A percentile compares a stretch with the other conserved stretches of the same genome.
Evolutionary conservation across 1,284 basidiomycete species (phyloP).

Genomic region (Termitomyces sp.): DNA sequence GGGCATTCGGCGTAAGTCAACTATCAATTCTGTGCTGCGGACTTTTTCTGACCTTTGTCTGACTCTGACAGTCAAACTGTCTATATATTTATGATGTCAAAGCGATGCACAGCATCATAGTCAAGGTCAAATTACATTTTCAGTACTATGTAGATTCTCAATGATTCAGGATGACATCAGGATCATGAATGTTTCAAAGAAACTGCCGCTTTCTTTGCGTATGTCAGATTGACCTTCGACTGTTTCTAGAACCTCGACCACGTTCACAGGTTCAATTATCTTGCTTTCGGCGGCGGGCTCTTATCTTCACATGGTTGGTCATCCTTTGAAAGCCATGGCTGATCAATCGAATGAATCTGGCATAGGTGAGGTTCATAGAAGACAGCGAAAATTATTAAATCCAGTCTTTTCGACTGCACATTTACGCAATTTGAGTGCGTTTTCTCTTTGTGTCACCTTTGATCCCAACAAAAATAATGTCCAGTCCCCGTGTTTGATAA

Average conservation of each 20-base stretch:
- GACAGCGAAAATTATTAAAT: conserved; percentile 18
- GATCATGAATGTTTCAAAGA: conserved; percentile 24
- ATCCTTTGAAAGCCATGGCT: background rate
- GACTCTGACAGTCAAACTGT: conserved; percentile 12
- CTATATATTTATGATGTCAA: conserved; percentile 25
- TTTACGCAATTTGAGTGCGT: conserved; percentile 15
- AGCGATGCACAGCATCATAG: conserved; percentile 23
- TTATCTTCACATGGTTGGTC: conserved; percentile 10
- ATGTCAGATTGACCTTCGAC: background rate
- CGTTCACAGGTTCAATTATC: conserved; percentile 13
- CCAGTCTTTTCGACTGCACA: conserved; percentile 17
- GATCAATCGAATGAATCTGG: background rate
- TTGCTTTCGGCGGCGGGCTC: conserved; percentile 12
- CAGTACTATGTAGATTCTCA: background rate
- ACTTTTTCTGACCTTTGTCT: background rate
- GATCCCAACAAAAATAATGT: background rate
- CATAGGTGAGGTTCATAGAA: conserved; percentile 18
- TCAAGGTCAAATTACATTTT: conserved; percentile 19
- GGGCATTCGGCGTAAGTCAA: conserved; percentile 22
- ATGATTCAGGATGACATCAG: conserved; percentile 8
- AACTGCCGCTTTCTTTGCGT: conserved; percentile 21
- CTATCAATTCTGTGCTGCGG: background rate
- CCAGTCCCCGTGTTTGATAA: conserved; percentile 15
- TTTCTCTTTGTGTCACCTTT: background rate
- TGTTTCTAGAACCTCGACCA: background rate